Evolutionary conservation across 345 rosid species (phyloP).

Genomic region (Arabidopsis suecica): DNA sequence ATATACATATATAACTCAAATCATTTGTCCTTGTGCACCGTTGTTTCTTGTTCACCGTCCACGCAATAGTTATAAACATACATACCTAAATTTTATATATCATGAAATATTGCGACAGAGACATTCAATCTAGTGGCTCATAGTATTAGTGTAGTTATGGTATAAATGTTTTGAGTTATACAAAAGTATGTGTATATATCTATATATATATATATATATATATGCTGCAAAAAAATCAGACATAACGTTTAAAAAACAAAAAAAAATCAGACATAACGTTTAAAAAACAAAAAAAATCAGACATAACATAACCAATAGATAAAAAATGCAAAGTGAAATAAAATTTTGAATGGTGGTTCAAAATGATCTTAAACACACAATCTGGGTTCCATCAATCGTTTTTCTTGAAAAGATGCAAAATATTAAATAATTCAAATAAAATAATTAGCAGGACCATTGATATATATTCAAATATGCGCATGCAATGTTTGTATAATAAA

Average conservation of each 20-base stretch:
- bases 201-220: no score
- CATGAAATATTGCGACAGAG: neutral
- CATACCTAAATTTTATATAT: neutral
- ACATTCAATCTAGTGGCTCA: neutral
- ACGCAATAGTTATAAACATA: conserved; percentile 22
- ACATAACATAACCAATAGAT: no score
- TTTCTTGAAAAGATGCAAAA: conserved; percentile 15
- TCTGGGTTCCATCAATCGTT: conserved; percentile 18
- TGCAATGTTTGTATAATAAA: conserved; percentile 30
- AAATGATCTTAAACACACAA: neutral
- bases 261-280: no score
- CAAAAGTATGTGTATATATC: no score
- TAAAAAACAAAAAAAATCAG: no score
- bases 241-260: no score
- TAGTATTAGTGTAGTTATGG: no score
- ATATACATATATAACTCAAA: conserved; percentile 27
- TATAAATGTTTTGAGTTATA: no score
- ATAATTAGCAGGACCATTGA: conserved; percentile 15
- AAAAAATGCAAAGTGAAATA: no score
- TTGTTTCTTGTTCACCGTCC: conserved; percentile 31
- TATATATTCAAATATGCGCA: conserved; percentile 17
- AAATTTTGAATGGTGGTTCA: neutral
- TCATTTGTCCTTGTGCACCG: conserved; percentile 40
- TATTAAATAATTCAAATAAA: neutral
- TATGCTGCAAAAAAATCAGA: no score